These are phyloP conservation scores for Pseudoperonospora humuli DNA, from an alignment of 352 stramenopile species.

Conservation along the genomic window DNA sequence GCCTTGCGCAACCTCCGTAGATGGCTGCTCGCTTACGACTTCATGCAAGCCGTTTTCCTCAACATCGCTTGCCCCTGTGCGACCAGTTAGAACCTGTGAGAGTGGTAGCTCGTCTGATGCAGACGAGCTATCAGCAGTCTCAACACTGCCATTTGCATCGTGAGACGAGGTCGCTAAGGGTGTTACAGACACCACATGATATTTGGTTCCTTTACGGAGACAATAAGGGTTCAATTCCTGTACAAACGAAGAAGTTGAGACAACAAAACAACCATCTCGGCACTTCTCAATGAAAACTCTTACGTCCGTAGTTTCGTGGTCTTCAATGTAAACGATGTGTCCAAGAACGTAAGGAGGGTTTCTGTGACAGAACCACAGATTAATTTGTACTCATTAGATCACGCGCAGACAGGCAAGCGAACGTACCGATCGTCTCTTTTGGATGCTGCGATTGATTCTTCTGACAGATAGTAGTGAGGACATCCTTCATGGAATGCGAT, in stretches of 20 bases:
- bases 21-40: constrained; percentile 10
- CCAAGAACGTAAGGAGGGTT: constrained; percentile 75
- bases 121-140: constrained; percentile 16
- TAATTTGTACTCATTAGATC: too few species aligned
- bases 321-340: constrained; percentile 78
- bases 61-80: constrained; percentile 26
- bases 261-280: not conserved
- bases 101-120: constrained; percentile 50
- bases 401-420: not conserved
- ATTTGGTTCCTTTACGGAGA: constrained; percentile 57
- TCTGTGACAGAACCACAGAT: constrained; percentile 14
- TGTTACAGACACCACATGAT: constrained; percentile 68
- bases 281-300: not conserved
- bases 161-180: constrained; percentile 44
- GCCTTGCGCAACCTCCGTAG: constrained; percentile 6
- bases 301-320: constrained; percentile 55
- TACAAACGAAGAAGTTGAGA: constrained; percentile 2
- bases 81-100: constrained; percentile 51
- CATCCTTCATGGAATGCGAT: constrained; percentile 84
- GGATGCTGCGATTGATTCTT: constrained; percentile 67
- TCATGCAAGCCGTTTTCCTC: constrained; percentile 25
- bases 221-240: constrained; percentile 60
- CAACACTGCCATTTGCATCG: constrained; percentile 22
- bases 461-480: constrained; percentile 73
- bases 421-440: constrained; percentile 46